These are phyloP conservation scores for Mycena galericulata DNA, from an alignment of 768 basidiomycete genomes.

Conservation along the genomic window DNA sequence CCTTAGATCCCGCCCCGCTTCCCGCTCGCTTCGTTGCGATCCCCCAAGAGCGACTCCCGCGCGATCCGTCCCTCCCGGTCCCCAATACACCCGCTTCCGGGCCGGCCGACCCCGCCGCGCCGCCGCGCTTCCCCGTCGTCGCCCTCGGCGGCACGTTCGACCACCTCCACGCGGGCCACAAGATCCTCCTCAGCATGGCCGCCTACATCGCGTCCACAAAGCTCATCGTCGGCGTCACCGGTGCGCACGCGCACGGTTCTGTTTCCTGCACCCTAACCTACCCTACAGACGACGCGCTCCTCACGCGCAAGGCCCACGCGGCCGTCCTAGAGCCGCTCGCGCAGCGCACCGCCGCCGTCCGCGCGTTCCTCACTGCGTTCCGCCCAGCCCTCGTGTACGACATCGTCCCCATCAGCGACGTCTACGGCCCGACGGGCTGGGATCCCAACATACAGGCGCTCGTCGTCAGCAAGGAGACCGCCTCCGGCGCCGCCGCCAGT, in stretches of 20 bases:
- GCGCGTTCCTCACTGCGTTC: slow-evolving; percentile 79
- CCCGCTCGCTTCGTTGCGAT: slow-evolving; percentile 55
- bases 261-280: slow-evolving; percentile 14
- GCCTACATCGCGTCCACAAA: slow-evolving; percentile 84
- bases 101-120: slow-evolving; percentile 27
- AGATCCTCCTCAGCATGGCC: slow-evolving; percentile 94
- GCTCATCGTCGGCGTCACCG: slow-evolving; percentile 91
- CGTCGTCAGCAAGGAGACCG: slow-evolving; percentile 92
- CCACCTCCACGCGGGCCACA: slow-evolving; percentile 97
- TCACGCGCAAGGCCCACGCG: slow-evolving; percentile 77
- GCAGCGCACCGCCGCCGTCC: slow-evolving; percentile 66
- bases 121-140: slow-evolving; percentile 70
- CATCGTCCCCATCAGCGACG: slow-evolving; percentile 82
- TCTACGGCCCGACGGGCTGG: slow-evolving; percentile 91
- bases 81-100: not conserved
- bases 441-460: slow-evolving; percentile 92
- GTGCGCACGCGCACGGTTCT: no score
- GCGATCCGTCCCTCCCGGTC: slow-evolving; percentile 40
- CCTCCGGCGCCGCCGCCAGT: slow-evolving; percentile 81
- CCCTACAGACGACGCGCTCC: slow-evolving; percentile 72
- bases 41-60: slow-evolving; percentile 51
- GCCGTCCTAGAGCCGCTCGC: slow-evolving; percentile 74
- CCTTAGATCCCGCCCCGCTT: slow-evolving; percentile 55
- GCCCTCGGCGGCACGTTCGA: slow-evolving; percentile 97
- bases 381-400: slow-evolving; percentile 74